Conservation (phyloP, 768 basidiomycete species). For the Lanmaoa rubissima region DNA sequence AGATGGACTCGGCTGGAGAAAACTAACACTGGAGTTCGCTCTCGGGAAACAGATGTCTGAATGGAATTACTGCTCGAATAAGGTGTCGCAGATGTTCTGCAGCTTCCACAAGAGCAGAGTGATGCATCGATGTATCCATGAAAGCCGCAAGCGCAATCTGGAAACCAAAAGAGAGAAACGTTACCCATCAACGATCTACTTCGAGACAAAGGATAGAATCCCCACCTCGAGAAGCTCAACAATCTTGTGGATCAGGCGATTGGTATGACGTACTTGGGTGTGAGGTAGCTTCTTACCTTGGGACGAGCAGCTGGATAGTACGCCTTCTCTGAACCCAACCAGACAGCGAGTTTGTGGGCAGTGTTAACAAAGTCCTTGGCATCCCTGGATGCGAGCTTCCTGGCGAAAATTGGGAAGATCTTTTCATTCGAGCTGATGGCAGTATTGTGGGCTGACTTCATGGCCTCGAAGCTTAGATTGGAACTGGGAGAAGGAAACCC, state of each 20-base stretch:
- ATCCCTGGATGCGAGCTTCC: slow-evolving; percentile 33
- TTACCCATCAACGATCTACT: neutral
- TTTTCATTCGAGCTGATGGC: slow-evolving; percentile 34
- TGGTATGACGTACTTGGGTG: slow-evolving; percentile 1
- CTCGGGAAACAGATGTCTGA: slow-evolving; percentile 21
- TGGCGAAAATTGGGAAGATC: slow-evolving; percentile 36
- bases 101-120: neutral
- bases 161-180: neutral
- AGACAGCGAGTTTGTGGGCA: slow-evolving; percentile 40
- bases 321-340: slow-evolving; percentile 47
- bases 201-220: slow-evolving; percentile 8
- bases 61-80: slow-evolving; percentile 23
- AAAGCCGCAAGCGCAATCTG: slow-evolving; percentile 26
- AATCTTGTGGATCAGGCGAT: slow-evolving; percentile 38
- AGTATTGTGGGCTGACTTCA: slow-evolving; percentile 14
- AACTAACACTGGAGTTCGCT: slow-evolving; percentile 22
- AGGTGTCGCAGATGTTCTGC: slow-evolving; percentile 16
- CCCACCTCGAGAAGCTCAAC: slow-evolving; percentile 47
- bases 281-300: slow-evolving; percentile 37
- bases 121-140: slow-evolving; percentile 4
- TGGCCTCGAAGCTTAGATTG: slow-evolving; percentile 3
- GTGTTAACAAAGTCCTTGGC: slow-evolving; percentile 18
- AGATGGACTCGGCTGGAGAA: neutral
- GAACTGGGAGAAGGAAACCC: neutral
- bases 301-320: slow-evolving; percentile 51